These are phyloP conservation scores for Cyclocybe cylindracea DNA, from an alignment of 768 basidiomycete genomes.

Conservation along the genomic window DNA sequence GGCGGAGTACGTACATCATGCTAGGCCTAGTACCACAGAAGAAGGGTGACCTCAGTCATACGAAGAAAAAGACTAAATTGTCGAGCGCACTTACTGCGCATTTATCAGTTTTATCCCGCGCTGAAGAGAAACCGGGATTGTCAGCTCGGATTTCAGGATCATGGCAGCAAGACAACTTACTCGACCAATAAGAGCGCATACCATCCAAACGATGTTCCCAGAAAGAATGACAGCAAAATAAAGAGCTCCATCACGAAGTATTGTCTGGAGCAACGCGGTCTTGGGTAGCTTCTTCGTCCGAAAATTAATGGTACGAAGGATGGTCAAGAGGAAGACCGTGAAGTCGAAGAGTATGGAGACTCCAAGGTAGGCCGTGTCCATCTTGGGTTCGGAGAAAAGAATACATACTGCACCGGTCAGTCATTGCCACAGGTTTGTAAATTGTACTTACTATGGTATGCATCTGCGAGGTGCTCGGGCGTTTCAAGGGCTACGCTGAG, in stretches of 20 bases:
- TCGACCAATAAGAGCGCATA: slow-evolving; percentile 21
- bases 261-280: slow-evolving; percentile 18
- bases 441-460: slow-evolving; percentile 13
- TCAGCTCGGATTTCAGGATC: not conserved
- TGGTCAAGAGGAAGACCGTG: slow-evolving; percentile 23
- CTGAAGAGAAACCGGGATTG: slow-evolving; percentile 4
- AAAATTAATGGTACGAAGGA: slow-evolving; percentile 15
- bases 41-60: not conserved
- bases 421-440: not conserved
- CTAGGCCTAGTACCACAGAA: slow-evolving; percentile 17
- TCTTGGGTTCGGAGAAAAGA: slow-evolving; percentile 15
- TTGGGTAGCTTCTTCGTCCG: not conserved
- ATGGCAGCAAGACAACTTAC: slow-evolving; percentile 10
- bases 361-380: slow-evolving; percentile 27
- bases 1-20: slow-evolving; percentile 15
- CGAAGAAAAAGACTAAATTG: not conserved
- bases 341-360: slow-evolving; percentile 25
- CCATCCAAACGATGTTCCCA: slow-evolving; percentile 28
- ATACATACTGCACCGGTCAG: slow-evolving; percentile 9
- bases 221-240: slow-evolving; percentile 29
- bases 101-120: slow-evolving; percentile 28
- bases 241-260: slow-evolving; percentile 24
- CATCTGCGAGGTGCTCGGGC: slow-evolving; percentile 7
- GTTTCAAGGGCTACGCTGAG: slow-evolving; percentile 7
- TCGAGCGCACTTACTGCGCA: slow-evolving; percentile 22